These are phyloP conservation scores for Acacia melanoxylon DNA, from an alignment of 306 rosid genomes.

Conservation along the genomic window DNA sequence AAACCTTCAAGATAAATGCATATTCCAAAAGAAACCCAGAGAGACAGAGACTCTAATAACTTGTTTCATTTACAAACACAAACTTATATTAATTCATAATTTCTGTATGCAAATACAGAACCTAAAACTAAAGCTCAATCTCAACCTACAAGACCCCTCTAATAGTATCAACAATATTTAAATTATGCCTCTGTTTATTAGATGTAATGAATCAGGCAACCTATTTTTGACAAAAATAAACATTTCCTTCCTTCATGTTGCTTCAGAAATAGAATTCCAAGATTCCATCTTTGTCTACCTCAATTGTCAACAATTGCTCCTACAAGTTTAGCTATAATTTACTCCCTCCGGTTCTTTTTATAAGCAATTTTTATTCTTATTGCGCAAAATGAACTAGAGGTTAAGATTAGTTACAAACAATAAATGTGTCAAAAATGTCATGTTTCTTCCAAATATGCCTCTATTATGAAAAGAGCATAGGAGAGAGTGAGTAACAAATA, in stretches of 20 bases:
- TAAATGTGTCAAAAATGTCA: no score
- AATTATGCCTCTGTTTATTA: neutral
- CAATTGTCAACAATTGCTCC: neutral
- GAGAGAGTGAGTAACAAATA: no score
- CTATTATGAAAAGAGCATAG: neutral
- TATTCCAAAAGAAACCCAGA: neutral
- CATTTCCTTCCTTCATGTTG: neutral
- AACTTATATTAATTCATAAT: neutral
- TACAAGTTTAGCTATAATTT: neutral
- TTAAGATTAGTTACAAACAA: no score
- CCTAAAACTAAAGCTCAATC: neutral
- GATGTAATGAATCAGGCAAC: neutral
- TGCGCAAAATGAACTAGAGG: no score
- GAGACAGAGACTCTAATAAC: no score
- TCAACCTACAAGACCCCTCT: neutral
- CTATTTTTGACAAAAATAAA: neutral
- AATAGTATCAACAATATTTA: neutral
- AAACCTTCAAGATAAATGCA: neutral
- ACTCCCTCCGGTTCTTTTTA: no score
- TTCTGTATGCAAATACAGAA: no score
- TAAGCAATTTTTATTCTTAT: no score
- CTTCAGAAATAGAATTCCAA: slow-evolving; percentile 19
- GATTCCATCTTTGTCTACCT: neutral
- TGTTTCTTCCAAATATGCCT: no score
- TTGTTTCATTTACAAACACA: neutral